These are phyloP conservation scores for Sporothrix humicola DNA, from an alignment of 2,329 filamentous ascomycete species.

Conservation along the genomic window DNA sequence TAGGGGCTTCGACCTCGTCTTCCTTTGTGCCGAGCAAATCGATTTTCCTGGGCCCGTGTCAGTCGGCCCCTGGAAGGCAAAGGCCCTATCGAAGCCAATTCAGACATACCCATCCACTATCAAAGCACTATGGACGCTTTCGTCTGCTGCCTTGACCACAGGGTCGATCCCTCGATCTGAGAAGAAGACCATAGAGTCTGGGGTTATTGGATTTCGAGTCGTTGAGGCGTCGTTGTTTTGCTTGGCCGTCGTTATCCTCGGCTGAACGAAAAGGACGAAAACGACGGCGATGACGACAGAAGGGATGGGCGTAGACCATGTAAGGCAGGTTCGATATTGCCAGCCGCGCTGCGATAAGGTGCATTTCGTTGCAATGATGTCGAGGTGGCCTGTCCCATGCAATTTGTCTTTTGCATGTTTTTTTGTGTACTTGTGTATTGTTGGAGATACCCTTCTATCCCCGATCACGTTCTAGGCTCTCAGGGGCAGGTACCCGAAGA, in stretches of 20 bases:
- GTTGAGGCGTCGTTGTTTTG: background rate
- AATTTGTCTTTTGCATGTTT: background rate
- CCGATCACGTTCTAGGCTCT: background rate
- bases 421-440: background rate
- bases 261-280: conserved; percentile 40
- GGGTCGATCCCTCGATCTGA: background rate
- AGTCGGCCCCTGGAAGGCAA: background rate
- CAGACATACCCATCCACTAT: background rate
- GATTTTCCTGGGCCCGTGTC: conserved; percentile 13
- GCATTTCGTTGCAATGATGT: background rate
- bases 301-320: background rate
- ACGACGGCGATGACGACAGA: conserved; percentile 23
- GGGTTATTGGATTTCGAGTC: background rate
- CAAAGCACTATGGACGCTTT: background rate
- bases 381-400: background rate
- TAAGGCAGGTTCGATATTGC: background rate
- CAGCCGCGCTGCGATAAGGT: background rate
- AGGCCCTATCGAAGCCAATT: background rate
- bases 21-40: conserved; percentile 37
- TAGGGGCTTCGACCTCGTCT: conserved; percentile 29
- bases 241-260: conserved; percentile 40
- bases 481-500: conserved; percentile 13
- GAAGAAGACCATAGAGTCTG: background rate
- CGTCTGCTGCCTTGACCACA: background rate
- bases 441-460: background rate